Evolutionary conservation across 2,329 filamentous ascomycete species (phyloP).

Genomic region (Pseudogymnoascus sp.): DNA sequence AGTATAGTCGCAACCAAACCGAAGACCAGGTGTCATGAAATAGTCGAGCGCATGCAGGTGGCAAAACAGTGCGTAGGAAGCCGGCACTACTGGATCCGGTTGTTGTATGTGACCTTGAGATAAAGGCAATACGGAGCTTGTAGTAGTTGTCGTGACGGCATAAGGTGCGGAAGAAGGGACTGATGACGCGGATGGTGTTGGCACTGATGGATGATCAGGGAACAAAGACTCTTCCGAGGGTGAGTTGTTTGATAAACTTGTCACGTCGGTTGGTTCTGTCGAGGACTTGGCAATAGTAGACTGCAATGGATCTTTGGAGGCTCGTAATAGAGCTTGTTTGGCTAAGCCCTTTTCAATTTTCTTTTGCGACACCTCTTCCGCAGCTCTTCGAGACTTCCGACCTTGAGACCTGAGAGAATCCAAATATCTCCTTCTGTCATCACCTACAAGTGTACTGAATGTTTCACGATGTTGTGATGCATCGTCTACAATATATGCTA

Average conservation of each 20-base stretch:
- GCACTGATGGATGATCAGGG: neutral
- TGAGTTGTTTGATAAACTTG: neutral
- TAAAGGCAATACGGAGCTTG: constrained; percentile 30
- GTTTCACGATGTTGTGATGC: constrained; percentile 49
- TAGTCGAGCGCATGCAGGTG: constrained; percentile 73
- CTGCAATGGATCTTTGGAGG: constrained; percentile 13
- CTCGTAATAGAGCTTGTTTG: constrained; percentile 21
- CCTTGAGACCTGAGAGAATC: constrained; percentile 38
- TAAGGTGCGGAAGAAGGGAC: constrained; percentile 15
- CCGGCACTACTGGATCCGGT: constrained; percentile 33
- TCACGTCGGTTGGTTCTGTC: constrained; percentile 3
- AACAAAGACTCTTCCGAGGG: neutral
- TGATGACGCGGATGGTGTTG: neutral
- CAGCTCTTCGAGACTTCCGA: constrained; percentile 40
- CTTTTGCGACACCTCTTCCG: constrained; percentile 22
- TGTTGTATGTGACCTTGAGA: constrained; percentile 19
- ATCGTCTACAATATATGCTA: constrained; percentile 77
- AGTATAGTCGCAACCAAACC: constrained; percentile 90
- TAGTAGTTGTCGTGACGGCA: constrained; percentile 38
- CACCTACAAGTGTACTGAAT: constrained; percentile 48
- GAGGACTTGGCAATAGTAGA: neutral
- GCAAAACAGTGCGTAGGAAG: constrained; percentile 67
- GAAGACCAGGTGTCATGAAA: constrained; percentile 83
- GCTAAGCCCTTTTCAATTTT: constrained; percentile 21
- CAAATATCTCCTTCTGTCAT: constrained; percentile 54